Evolutionary conservation across 2,329 filamentous ascomycete genomes (phyloP), one percentile per base, ranked within the genome.

Genomic region (Coniosporium tulheliwenetii): DNA sequence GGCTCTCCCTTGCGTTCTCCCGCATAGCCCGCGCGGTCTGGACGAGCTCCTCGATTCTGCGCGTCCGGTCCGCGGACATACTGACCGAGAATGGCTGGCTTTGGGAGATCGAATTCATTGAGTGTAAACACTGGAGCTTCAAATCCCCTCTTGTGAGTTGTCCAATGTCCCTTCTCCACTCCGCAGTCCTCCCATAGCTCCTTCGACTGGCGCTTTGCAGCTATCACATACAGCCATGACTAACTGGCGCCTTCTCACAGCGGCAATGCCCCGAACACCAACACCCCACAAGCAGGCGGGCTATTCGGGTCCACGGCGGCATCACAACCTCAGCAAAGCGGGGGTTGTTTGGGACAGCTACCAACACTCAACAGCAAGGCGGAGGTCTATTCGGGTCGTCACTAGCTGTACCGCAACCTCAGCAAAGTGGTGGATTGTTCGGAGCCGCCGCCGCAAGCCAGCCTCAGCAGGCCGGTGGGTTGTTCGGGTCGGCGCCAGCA

Each of bases 51-150:
- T 26, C 19, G 7, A 7, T 26, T 26, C 19, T 26, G 19, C 19
- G 19, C 19, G 19, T 7, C 19, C 7, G 19, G 19, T 26, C 19
- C 7, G 19, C 19, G 19, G 19, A 26, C 19, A 26, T 26, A 26
- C 7, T 7, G 19, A 26, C 19, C 19, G 19, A 26, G 7, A 46
- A 61, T 61, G 57, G 50, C 64, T 51, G 63, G 63, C 36, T 64
- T 68, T 48, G 64, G 63, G 36, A 58, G 65, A 37, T 67, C 64
- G 16, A 67, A 67, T 50, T 65, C 63, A 43, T 58, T 75, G 52
- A 69, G 64, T 44, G 65, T 75, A 50, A 75, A 74, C 50, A 75
- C 71, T 14, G 64, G 63, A 45, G 57, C 60, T 16, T 56, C 57
- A 39, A 65, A 66, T 52, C 49, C 47, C 42, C 45, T 57, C 26